Evolutionary conservation across 2,329 filamentous ascomycete genomes (phyloP), one percentile per base, ranked within the genome.

Genomic region (Lachnellula arida): DNA sequence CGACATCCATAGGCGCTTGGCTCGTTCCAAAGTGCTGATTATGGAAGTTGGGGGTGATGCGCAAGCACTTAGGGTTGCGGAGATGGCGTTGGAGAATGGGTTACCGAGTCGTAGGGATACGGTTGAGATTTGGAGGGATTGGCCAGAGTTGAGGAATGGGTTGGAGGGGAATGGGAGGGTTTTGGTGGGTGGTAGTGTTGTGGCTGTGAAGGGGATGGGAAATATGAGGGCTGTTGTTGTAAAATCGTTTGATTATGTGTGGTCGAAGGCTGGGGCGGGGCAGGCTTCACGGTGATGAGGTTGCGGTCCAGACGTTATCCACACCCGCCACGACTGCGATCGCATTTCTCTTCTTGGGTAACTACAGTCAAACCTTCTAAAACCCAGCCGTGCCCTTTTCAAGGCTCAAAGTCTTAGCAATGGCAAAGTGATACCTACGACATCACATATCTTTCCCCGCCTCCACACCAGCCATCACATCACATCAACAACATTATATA

Each of bases 101-200:
- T 49, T 25, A 51, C 51, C 6, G 63, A 73, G 55, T n/a, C 51
- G 56, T 11, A 57, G 53, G 12, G 60, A 63, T 0, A 46, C 58
- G 22, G 70, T 86, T 2, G 85, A 91, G 70, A 76, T 92, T 5
- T 93, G 89, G 89, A 74, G 86, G 54, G 89, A 93, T 68, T 81
- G 78, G 70, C 84, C 84, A 0, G 78, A 80, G 64, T 54, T 73
- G 44, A 59, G 62, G 60, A 60, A 0, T 67, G 70, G 7, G 46
- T 34, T 3, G 42, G 59, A 32, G 49, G 43, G 5, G n/a, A 51
- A 9, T 19, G 54, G 5, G 15, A 55, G 8, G 40, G 35, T 37
- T 28, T 58, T 12, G 54, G 49, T 22, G 54, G 47, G 5, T n/a
- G 32, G 17, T 9, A 40, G 17, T 37, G 65, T 22, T 35, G 40